phyloP scores from a whole-genome alignment of 768 basidiomycete genomes.

The Leccinum boreale region DNA sequence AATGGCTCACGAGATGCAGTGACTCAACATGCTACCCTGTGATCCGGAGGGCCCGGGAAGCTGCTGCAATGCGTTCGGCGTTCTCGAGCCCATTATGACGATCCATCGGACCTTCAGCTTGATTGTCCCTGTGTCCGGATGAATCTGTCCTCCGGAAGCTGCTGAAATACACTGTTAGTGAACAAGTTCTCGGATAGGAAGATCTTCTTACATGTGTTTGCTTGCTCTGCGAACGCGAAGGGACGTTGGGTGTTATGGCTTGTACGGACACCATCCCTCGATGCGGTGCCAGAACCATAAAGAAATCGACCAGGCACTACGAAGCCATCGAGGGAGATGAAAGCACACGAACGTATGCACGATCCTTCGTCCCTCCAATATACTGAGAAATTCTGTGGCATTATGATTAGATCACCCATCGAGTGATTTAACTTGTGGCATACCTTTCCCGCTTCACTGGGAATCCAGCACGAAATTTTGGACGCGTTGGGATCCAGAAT shows the following conservation, averaged over 20 bases:
- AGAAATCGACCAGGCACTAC: conserved; percentile 62
- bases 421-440: neutral
- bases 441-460: conserved; percentile 58
- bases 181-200: neutral
- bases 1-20: conserved; percentile 44
- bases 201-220: conserved; percentile 34
- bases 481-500: conserved; percentile 39
- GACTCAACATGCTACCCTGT: conserved; percentile 37
- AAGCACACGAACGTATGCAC: conserved; percentile 51
- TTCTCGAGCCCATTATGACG: conserved; percentile 29
- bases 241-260: conserved; percentile 51
- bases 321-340: conserved; percentile 63
- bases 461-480: conserved; percentile 66
- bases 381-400: conserved; percentile 50
- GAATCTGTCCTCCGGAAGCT: conserved; percentile 21
- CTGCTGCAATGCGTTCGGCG: conserved; percentile 42
- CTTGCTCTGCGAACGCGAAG: conserved; percentile 52
- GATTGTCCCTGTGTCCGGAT: conserved; percentile 49
- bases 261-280: conserved; percentile 51
- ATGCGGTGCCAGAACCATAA: conserved; percentile 51
- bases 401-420: conserved; percentile 3
- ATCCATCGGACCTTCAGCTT: conserved; percentile 44
- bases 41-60: conserved; percentile 37
- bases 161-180: neutral
- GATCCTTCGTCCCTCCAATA: conserved; percentile 65